phyloP scores from a whole-genome alignment of 78 protist species.

The Creolimax fragrantissima region DNA sequence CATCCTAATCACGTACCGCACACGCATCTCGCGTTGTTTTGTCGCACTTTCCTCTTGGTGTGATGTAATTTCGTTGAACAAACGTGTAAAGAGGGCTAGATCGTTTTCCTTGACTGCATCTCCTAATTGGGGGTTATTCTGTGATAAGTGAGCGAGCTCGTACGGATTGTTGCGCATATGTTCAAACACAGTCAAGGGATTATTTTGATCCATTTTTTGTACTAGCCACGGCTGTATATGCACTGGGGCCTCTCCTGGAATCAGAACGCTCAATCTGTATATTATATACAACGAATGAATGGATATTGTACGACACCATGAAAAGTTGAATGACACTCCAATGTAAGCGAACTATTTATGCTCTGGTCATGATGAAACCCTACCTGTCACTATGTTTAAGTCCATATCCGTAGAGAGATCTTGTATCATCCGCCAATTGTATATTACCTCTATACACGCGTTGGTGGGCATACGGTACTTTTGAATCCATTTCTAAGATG shows the following conservation, averaged over 20 bases:
- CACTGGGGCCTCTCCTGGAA: background rate
- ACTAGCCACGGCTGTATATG: background rate
- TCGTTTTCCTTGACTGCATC: background rate
- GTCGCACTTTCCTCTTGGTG: background rate
- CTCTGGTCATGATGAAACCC: too few species aligned
- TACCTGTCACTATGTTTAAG: background rate
- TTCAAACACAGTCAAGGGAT: background rate
- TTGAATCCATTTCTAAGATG: background rate
- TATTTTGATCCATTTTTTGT: background rate
- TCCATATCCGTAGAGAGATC: background rate
- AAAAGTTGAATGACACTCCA: too few species aligned
- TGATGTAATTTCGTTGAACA: background rate
- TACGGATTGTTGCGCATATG: background rate
- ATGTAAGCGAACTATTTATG: too few species aligned
- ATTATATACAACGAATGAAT: too few species aligned
- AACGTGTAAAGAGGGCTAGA: background rate
- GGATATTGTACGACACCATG: too few species aligned
- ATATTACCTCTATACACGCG: background rate
- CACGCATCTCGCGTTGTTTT: background rate
- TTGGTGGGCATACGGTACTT: background rate
- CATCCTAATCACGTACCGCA: background rate
- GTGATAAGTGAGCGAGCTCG: background rate
- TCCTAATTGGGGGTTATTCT: background rate
- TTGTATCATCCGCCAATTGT: background rate
- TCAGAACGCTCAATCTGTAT: background rate